phyloP scores from a whole-genome alignment of 148 eudicot genomes.

The Beta vulgaris region DNA sequence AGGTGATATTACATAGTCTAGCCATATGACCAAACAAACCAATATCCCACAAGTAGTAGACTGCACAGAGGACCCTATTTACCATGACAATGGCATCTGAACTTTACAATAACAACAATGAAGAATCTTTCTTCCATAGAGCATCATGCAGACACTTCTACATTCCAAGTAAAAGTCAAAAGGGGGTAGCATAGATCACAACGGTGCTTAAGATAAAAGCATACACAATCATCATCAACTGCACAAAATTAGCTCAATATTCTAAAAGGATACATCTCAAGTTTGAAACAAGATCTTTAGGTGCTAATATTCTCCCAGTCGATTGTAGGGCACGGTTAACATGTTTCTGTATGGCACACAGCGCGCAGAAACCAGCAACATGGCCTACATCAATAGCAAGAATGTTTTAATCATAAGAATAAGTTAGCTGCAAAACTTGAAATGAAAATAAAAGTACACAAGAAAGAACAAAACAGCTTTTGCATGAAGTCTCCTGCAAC shows the following conservation, averaged over 20 bases:
- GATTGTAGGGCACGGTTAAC: slow-evolving; percentile 76
- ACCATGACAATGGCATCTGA: background rate
- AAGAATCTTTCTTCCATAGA: background rate
- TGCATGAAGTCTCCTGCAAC: background rate
- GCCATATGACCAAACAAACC: background rate
- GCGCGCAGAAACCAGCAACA: slow-evolving; percentile 81
- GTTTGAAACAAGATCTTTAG: slow-evolving; percentile 86
- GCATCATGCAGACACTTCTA: background rate
- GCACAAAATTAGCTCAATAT: background rate
- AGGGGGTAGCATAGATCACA: background rate
- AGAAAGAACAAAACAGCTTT: background rate
- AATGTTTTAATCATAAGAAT: background rate
- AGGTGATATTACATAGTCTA: background rate
- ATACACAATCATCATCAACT: background rate
- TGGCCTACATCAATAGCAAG: slow-evolving; percentile 55
- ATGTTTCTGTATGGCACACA: slow-evolving; percentile 88
- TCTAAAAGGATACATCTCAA: slow-evolving; percentile 75
- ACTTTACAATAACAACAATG: background rate
- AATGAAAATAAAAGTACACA: background rate
- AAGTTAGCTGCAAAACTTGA: background rate
- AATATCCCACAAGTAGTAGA: background rate
- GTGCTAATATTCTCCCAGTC: slow-evolving; percentile 76
- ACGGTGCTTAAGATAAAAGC: background rate
- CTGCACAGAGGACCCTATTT: background rate
- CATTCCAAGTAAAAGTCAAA: background rate